Base-by-base conservation (phyloP, 2,329 filamentous ascomycete species). In the Triangularia setosa region DNA sequence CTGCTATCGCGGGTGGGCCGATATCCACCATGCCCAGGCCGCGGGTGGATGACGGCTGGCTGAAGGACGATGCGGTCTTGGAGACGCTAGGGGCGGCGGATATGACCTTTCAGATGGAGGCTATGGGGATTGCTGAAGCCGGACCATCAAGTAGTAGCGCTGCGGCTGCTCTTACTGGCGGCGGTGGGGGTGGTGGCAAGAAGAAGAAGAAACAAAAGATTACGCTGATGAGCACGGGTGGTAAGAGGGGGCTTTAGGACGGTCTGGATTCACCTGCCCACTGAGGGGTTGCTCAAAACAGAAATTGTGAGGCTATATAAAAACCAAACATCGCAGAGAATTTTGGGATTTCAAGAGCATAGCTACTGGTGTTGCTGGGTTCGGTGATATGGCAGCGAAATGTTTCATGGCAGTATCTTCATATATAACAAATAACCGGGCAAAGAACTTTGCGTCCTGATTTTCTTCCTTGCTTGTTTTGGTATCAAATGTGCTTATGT, bases 61-160 rank as follows among this genome's bases (percentile, higher is more conserved):
- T 69, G 92, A 97, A 75, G 69, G 92, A 89, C 1, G 91, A 96
- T 72, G 88, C 90, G 64, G 86, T 97, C 63, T 74, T 96, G 16
- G 80, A 90, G 62, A 87, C 95, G 64, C 75, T 96, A 5, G 80
- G 77, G 1, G 79, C 79, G 3, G 83, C 85, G 1, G 89, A 92
- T 62, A 72, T 88, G 4, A 80, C 84, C 14, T 75, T 83, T 71
- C 85, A 88, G 74, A 80, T 88, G 72, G 82, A 87, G 71, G 84
- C 84, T 2, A 73, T 86, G 61, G 74, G 81, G 21, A 66, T 82
- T 58, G 75, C 80, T 53, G 67, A 69, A 11, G 53, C 52, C 2
- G 58, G 35, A 5, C 66, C 61, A 7, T 60, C 60, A 28, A 65
- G 67, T 23, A 71, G 62, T 59, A 65, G 66, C n/a, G 63, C 65